Percentiles rank a stretch among this genome's conserved stretches.
These are phyloP conservation scores for carrot (Daucus carota) DNA, from an alignment of 129 eudicot genomes.

Conservation along the genomic window DH1_v3.0 NC_030386.2:17133001-17133500, in stretches of 20 bases:
- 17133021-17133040: not conserved
- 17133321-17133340: not conserved
- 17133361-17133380: not conserved
- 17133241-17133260: not conserved
- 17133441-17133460: not conserved
- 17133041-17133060: conserved; percentile 1
- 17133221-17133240: not conserved
- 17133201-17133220: not conserved
- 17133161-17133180: not conserved
- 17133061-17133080: not conserved
- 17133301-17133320: not conserved
- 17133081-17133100: not conserved
- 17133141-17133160: not conserved
- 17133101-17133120: not conserved
- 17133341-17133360: not conserved
- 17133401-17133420: not conserved
- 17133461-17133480: not conserved
- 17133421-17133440: not conserved
- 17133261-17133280: not conserved
- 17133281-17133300: not conserved
- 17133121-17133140: not conserved
- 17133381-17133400: not conserved
- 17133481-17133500: not conserved
- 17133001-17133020: not conserved
- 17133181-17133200: not conserved